Percentiles rank a stretch among this genome's conserved stretches.
Conservation (phyloP, 148 eudicot genomes). For the Cornus controversa region DNA sequence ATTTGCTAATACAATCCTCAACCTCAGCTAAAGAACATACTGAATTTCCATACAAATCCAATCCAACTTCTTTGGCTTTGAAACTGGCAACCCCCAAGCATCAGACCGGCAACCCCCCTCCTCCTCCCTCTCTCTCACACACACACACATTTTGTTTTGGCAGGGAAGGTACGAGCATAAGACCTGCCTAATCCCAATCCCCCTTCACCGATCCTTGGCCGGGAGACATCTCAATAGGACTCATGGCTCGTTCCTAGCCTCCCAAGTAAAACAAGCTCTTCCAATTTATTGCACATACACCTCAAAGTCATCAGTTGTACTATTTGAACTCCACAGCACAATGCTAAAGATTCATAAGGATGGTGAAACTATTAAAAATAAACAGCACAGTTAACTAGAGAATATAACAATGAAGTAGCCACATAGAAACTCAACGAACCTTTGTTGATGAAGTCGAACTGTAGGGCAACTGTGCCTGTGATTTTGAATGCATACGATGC, state of each 20-base stretch:
- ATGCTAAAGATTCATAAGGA: no score
- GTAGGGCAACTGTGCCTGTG: constrained; percentile 37
- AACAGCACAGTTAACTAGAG: no score
- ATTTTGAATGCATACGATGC: constrained; percentile 58
- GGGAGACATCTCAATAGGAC: not conserved
- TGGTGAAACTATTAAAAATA: no score
- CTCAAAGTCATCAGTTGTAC: no score
- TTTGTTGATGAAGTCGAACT: constrained; percentile 43
- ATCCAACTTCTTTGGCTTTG: no score
- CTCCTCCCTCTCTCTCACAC: no score
- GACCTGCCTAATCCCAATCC: not conserved
- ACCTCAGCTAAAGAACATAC: not conserved
- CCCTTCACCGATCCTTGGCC: not conserved
- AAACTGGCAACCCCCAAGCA: no score
- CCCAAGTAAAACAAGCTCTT: no score
- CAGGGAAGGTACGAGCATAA: not conserved
- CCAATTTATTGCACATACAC: no score
- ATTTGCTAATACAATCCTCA: not conserved
- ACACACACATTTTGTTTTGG: not conserved
- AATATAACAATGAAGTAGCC: no score
- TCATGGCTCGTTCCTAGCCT: constrained; percentile 21
- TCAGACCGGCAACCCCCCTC: not conserved
- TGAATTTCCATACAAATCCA: not conserved
- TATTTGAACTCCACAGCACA: no score
- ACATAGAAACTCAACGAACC: no score